phyloP scores from a whole-genome alignment of 2,329 filamentous ascomycete genomes.

The Rutstroemia sp. region DNA sequence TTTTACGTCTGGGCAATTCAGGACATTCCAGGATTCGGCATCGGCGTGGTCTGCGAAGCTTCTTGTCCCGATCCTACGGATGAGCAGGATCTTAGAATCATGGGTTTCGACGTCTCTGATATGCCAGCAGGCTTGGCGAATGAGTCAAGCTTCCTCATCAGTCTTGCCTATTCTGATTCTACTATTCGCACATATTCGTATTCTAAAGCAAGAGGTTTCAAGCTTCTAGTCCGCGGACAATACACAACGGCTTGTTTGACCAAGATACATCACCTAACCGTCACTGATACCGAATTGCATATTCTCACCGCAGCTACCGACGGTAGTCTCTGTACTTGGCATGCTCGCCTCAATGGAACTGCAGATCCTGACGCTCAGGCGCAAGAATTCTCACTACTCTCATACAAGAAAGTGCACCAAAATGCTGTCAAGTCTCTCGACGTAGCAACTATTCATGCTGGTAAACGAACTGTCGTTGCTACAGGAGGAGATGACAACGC shows the following conservation, averaged over 20 bases:
- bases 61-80: conserved; percentile 44
- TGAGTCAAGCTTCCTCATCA: conserved; percentile 45
- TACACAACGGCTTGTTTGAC: conserved; percentile 74
- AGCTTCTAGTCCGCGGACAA: conserved; percentile 42
- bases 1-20: conserved; percentile 70
- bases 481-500: conserved; percentile 89
- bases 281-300: conserved; percentile 32
- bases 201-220: conserved; percentile 35
- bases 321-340: conserved; percentile 63
- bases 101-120: conserved; percentile 59
- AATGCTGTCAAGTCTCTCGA: conserved; percentile 68
- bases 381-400: conserved; percentile 10
- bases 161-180: conserved; percentile 79
- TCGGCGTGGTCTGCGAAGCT: conserved; percentile 52
- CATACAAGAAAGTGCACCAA: conserved; percentile 57
- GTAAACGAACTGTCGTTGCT: conserved; percentile 42
- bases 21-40: conserved; percentile 43
- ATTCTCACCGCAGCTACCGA: conserved; percentile 73
- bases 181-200: conserved; percentile 55
- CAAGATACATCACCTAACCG: conserved; percentile 39
- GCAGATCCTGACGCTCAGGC: background rate
- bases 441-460: conserved; percentile 32
- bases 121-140: conserved; percentile 1
- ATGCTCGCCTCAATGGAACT: background rate
- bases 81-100: conserved; percentile 66